Conservation (phyloP, 805 yeast species). For the Kodamaea fukazawae region DNA sequence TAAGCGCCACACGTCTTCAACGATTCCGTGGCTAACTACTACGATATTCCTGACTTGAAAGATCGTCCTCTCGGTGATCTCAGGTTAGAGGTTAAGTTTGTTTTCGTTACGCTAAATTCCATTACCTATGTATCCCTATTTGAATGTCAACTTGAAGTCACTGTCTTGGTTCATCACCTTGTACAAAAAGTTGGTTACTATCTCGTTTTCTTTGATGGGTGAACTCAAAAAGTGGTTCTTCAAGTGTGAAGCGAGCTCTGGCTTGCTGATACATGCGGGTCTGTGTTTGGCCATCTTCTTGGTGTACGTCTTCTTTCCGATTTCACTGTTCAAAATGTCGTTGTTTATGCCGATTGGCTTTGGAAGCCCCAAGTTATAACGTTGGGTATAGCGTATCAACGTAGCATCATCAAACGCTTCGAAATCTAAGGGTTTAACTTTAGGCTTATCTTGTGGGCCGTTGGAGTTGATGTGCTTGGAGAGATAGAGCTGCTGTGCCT, state of each 20-base stretch:
- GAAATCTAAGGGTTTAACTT: constrained; percentile 66
- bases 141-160: constrained; percentile 41
- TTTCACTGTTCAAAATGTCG: constrained; percentile 61
- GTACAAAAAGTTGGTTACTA: constrained; percentile 84
- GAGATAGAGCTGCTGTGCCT: constrained; percentile 65
- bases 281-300: constrained; percentile 22
- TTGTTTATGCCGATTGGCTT: constrained; percentile 68
- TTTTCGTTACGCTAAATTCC: background rate
- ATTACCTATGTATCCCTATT: constrained; percentile 13
- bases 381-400: constrained; percentile 66
- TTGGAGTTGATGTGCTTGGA: constrained; percentile 70
- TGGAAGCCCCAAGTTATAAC: constrained; percentile 55
- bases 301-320: constrained; percentile 68
- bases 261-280: constrained; percentile 50
- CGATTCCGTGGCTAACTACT: no score
- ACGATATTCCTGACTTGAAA: no score
- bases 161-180: constrained; percentile 69
- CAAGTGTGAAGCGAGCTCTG: constrained; percentile 56
- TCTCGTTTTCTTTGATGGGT: constrained; percentile 75
- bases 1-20: no score
- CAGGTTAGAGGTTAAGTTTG: no score
- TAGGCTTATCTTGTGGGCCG: constrained; percentile 59
- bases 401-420: constrained; percentile 56
- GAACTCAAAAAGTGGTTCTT: constrained; percentile 63
- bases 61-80: no score